A percentile compares a stretch with the other conserved stretches of the same genome.
Conservation (phyloP, 441 rosid genomes). For the Jatropha podagrica region DNA sequence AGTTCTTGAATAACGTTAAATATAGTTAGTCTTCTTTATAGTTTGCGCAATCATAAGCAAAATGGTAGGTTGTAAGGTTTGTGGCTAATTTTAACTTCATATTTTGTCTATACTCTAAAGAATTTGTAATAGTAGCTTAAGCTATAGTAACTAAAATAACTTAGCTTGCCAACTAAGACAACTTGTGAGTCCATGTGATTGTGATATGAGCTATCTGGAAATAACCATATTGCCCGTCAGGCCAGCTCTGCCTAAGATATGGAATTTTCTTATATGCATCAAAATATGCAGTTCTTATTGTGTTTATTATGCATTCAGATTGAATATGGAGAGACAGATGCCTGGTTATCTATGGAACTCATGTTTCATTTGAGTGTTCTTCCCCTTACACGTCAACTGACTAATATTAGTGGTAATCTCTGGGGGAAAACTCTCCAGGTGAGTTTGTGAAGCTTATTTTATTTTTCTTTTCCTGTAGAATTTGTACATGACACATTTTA, state of each 20-base stretch:
- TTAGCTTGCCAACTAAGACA: constrained; percentile 5
- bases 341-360: constrained; percentile 98
- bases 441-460: constrained; percentile 27
- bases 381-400: constrained; percentile 97
- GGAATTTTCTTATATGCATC: constrained; percentile 4
- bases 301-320: constrained; percentile 52
- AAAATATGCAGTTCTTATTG: constrained; percentile 27
- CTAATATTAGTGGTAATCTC: constrained; percentile 97
- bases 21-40: neutral
- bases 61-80: neutral
- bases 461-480: constrained; percentile 10
- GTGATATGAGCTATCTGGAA: neutral
- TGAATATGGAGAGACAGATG: constrained; percentile 97
- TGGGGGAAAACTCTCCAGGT: constrained; percentile 99
- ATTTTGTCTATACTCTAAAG: neutral
- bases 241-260: constrained; percentile 15
- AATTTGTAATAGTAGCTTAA: constrained; percentile 4
- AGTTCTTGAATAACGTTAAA: neutral
- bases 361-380: constrained; percentile 95
- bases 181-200: constrained; percentile 3
- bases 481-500: constrained; percentile 3
- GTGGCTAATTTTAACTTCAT: constrained; percentile 6
- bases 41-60: neutral
- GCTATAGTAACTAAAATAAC: neutral
- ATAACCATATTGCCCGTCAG: neutral